A percentile compares a stretch with the other conserved stretches of the same genome.
phyloP scores from a whole-genome alignment of 768 basidiomycete species.

The Boletus tomentosulus region DNA sequence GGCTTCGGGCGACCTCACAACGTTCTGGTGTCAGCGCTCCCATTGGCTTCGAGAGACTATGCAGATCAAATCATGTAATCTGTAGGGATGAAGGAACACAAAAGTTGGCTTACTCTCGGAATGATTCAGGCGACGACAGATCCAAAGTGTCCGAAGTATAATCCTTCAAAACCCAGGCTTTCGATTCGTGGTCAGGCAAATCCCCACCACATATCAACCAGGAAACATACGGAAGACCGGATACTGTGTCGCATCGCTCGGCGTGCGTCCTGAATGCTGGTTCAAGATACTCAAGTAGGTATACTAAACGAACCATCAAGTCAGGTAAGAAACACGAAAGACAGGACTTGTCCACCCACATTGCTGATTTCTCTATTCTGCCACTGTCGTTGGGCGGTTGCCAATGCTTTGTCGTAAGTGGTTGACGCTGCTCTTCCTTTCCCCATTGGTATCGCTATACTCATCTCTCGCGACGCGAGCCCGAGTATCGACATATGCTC shows the following conservation, averaged over 20 bases:
- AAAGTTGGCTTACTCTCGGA: constrained; percentile 59
- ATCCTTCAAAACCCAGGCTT: constrained; percentile 87
- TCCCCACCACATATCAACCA: background rate
- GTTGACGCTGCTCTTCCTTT: constrained; percentile 9
- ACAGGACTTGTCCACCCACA: constrained; percentile 40
- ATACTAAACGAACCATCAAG: no score
- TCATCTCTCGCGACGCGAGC: constrained; percentile 41
- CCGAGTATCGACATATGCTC: constrained; percentile 41
- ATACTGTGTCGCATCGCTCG: constrained; percentile 93
- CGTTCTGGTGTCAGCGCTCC: constrained; percentile 78
- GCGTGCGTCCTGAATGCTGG: constrained; percentile 88
- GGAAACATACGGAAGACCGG: constrained; percentile 74
- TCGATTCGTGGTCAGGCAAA: background rate
- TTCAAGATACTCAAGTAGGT: constrained; percentile 86
- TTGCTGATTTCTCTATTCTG: constrained; percentile 90
- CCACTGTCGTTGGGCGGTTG: constrained; percentile 77
- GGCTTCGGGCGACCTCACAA: constrained; percentile 66
- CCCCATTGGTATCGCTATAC: constrained; percentile 22
- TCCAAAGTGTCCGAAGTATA: constrained; percentile 72
- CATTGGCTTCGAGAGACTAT: constrained; percentile 85
- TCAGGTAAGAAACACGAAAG: no score
- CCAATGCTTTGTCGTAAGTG: constrained; percentile 42
- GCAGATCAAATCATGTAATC: background rate
- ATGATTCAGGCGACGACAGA: constrained; percentile 54
- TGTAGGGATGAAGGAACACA: background rate